Base-by-base conservation (phyloP, 2,329 filamentous ascomycete species). In the Exophiala lecanii-corni region DNA sequence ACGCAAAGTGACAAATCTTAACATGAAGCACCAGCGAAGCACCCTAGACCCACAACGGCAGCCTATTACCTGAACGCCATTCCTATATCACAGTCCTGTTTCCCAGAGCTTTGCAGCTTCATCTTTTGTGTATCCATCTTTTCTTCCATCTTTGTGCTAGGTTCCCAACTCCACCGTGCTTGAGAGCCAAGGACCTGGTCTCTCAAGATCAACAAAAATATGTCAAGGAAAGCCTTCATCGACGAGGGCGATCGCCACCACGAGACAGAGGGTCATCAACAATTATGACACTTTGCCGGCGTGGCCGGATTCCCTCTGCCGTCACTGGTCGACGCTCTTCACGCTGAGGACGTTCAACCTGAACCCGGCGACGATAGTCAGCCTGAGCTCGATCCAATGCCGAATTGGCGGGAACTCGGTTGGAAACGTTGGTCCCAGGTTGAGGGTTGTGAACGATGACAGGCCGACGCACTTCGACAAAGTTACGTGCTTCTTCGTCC, bases 321-420 rank as follows among this genome's bases (percentile, higher is more conserved):
- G 43, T 36, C 16, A 10, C 36, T 15, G 41, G 34, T 32, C 41
- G 41, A 36, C 26, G 37, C 15, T 34, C 37, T 12, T 42, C 48
- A 23, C 36, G 39, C 25, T 19, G 17, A 15, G 5, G 10, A 15
- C 16, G 7, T 2, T 47, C 10, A 9, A 25, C 30, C 20, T 34
- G 36, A 31, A 41, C 35, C 7, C 10, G 28, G 26, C 35, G 49
- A 12, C 33, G 34, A 34, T 37, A 54, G 34, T 54, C 51, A 16
- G 35, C 38, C 10, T 42, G 39, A n/a, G 51, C 51, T 13, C 43
- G 42, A 31, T 49, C 46, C 31, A 51, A 38, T 12, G 51, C 47
- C 19, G 45, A 48, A 7, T 41, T 33, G 10, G 31, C 21, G 13
- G 33, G 2, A n/a, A 32, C 39, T 19, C 30, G 32, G 16, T n/a